Conservation (phyloP, 306 rosid genomes). For the Geum urbanum region DNA sequence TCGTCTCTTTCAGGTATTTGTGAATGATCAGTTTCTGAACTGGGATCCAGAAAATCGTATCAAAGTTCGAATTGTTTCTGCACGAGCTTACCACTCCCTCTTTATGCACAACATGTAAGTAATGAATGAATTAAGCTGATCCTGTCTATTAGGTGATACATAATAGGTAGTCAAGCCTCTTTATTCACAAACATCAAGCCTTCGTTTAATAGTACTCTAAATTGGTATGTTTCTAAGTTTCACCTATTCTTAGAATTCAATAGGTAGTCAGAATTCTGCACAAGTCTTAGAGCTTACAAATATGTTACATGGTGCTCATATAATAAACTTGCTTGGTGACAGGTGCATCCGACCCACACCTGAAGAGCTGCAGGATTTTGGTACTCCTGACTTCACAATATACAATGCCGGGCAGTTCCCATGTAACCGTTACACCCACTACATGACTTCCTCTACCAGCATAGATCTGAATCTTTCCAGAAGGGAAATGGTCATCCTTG, state of each 20-base stretch:
- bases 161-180: too few species aligned
- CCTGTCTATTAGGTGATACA: neutral
- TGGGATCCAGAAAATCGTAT: slow-evolving; percentile 81
- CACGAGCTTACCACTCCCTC: slow-evolving; percentile 93
- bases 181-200: slow-evolving; percentile 17
- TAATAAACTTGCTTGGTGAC: slow-evolving; percentile 31
- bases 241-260: neutral
- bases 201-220: slow-evolving; percentile 11
- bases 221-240: neutral
- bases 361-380: slow-evolving; percentile 87
- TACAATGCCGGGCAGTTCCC: slow-evolving; percentile 96
- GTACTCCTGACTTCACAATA: slow-evolving; percentile 92
- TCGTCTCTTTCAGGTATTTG: slow-evolving; percentile 57
- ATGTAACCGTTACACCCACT: slow-evolving; percentile 87
- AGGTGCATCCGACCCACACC: slow-evolving; percentile 92
- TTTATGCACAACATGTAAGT: slow-evolving; percentile 99
- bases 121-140: slow-evolving; percentile 6
- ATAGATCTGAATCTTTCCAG: slow-evolving; percentile 80
- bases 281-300: neutral
- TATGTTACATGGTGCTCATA: slow-evolving; percentile 14
- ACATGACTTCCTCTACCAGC: slow-evolving; percentile 96
- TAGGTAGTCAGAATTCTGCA: neutral
- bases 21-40: slow-evolving; percentile 85
- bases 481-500: slow-evolving; percentile 94
- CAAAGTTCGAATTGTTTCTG: slow-evolving; percentile 85